Conservation (phyloP, 2,329 filamentous ascomycete genomes). For the Diatrype stigma region DNA sequence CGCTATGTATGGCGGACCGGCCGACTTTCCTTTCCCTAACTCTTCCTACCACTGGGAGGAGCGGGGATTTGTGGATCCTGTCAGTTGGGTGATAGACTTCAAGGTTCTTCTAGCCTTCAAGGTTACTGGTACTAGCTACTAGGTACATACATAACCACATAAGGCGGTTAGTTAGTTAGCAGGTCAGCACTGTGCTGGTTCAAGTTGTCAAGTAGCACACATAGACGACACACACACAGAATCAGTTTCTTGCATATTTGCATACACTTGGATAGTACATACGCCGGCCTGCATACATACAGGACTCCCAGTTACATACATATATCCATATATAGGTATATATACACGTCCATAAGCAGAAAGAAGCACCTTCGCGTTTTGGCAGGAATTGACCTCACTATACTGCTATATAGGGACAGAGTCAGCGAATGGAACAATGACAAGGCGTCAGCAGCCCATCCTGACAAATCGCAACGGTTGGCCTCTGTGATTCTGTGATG, state of each 20-base stretch:
- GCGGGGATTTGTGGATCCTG: background rate
- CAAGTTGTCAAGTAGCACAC: no score
- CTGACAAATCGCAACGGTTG: background rate
- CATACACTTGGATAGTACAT: background rate
- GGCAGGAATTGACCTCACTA: no score
- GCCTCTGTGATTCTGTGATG: background rate
- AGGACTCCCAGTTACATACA: background rate
- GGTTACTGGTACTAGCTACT: no score
- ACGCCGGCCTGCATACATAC: background rate
- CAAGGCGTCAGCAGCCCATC: background rate
- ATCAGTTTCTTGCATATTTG: background rate
- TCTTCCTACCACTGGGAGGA: background rate
- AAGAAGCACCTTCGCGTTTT: background rate
- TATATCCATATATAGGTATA: background rate
- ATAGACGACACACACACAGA: no score
- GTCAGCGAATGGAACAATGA: background rate
- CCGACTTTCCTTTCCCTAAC: background rate
- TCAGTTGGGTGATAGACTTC: background rate
- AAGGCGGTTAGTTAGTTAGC: no score
- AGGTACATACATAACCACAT: no score
- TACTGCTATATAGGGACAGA: background rate
- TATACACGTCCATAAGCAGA: background rate
- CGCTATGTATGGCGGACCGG: background rate
- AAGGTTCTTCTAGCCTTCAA: no score
- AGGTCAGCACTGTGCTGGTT: background rate